Evolutionary conservation across 2,329 filamentous ascomycete species (phyloP).

Genomic region (Rhytidhysteron rufulum): DNA sequence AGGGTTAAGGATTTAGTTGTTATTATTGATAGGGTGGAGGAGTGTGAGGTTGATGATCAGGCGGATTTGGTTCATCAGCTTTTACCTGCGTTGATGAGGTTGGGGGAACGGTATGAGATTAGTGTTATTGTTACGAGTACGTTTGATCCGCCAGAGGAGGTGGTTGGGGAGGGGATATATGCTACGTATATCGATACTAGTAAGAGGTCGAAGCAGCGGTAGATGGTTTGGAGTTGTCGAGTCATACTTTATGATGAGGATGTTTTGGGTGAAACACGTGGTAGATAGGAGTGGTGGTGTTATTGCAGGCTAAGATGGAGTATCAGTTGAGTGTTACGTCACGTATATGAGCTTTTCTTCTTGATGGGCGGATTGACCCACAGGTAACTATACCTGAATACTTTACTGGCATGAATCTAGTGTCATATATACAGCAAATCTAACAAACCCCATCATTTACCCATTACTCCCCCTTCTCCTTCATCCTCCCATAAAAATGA

Average conservation of each 20-base stretch:
- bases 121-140: slow-evolving; percentile 2
- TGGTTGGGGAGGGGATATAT: background rate
- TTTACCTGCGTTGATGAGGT: background rate
- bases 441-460: too few species aligned
- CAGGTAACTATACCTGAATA: background rate
- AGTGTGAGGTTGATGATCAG: slow-evolving; percentile 2
- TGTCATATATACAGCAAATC: too few species aligned
- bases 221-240: too few species aligned
- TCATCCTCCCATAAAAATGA: background rate
- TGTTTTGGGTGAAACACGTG: too few species aligned
- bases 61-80: slow-evolving; percentile 1
- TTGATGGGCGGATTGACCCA: background rate
- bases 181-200: background rate
- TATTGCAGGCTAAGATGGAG: too few species aligned
- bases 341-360: too few species aligned
- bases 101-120: background rate
- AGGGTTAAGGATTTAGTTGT: background rate
- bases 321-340: too few species aligned
- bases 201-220: background rate
- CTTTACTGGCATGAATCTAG: background rate
- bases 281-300: too few species aligned
- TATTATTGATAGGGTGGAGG: slow-evolving; percentile 1
- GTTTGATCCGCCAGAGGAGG: background rate
- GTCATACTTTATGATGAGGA: too few species aligned
- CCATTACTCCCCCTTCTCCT: background rate